Evolutionary conservation across 108 stramenopile species (phyloP), one percentile per base, ranked within the genome.

Genomic region (Seminavis robusta): DNA sequence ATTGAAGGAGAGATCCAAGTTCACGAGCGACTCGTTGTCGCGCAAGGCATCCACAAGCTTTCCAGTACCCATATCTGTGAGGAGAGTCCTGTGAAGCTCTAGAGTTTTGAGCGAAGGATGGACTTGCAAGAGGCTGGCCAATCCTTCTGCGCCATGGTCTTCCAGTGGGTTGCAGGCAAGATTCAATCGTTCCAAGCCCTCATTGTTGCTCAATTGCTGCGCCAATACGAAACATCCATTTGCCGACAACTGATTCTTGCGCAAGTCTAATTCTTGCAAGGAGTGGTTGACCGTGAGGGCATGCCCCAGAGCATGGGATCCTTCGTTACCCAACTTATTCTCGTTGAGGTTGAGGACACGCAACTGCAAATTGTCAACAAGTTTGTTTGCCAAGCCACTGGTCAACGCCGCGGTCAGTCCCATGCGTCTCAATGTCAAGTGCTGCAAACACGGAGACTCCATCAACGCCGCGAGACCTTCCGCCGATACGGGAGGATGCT

Each of bases 241-340:
- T 16, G 23, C 15, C 20, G 42, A 43, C 42, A 43, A 43, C 6
- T 43, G 42, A 43, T 43, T 43, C 20, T 43, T 21, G 17, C 42
- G 42, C 15, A 43, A 43, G 23, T 43, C 42, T 21, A 43, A 43
- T 43, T 43, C 42, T 43, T 21, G 42, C 17, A 43, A 21, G 42
- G 42, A 21, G 5, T 15, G 6, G 15, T 21, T 43, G 42, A 21
- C 42, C 9, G 42, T 4, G 5, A 43, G 20, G n/a, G 42, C 42
- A 43, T 21, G 42, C 5, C 20, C 42, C 17, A 43, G 17, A 15
- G 42, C 42, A 43, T 21, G 6, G 42, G 20, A 43, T 43, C 42
- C 42, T 6, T 43, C 42, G 5, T 43, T 5, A 4, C 21, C 4
- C 15, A 43, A 43, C 15, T 43, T 15, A 21, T 43, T 43, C 42